Percentiles rank a stretch among this genome's conserved stretches.
These are phyloP conservation scores for Epichloe uncinata DNA, from an alignment of 2,329 filamentous ascomycete species.

Conservation along the genomic window DNA sequence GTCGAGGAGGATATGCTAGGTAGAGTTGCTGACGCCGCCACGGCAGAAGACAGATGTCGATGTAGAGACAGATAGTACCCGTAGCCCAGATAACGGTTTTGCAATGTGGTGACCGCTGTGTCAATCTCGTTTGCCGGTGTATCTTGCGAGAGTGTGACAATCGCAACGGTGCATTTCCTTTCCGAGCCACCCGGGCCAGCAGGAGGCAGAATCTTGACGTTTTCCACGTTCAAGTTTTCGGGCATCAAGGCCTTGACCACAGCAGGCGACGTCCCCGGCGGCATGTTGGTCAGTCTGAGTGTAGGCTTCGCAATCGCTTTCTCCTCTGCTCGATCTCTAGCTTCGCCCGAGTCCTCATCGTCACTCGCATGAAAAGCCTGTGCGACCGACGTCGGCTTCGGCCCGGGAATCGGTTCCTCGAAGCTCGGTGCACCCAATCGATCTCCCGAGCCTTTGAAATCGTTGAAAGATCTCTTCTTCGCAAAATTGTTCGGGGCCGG, in stretches of 20 bases:
- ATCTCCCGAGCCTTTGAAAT: slow-evolving; percentile 24
- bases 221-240: slow-evolving; percentile 51
- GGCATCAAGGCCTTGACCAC: slow-evolving; percentile 47
- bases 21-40: slow-evolving; percentile 11
- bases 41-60: slow-evolving; percentile 67
- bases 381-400: slow-evolving; percentile 41
- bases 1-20: slow-evolving; percentile 15
- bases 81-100: slow-evolving; percentile 74
- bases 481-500: slow-evolving; percentile 34
- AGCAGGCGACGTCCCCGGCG: slow-evolving; percentile 45
- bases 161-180: slow-evolving; percentile 60
- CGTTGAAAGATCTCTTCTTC: slow-evolving; percentile 40
- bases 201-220: slow-evolving; percentile 51
- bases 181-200: slow-evolving; percentile 40
- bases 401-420: slow-evolving; percentile 23
- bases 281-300: slow-evolving; percentile 45
- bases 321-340: slow-evolving; percentile 34
- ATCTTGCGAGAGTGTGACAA: slow-evolving; percentile 68
- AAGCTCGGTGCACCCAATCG: slow-evolving; percentile 20
- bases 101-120: slow-evolving; percentile 58
- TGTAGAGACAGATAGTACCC: slow-evolving; percentile 73
- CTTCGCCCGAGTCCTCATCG: slow-evolving; percentile 36
- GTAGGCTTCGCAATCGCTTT: slow-evolving; percentile 50
- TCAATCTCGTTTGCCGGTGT: slow-evolving; percentile 78
- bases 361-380: slow-evolving; percentile 61